phyloP scores from a whole-genome alignment of 306 rosid species.

The peach (Prunus persica) region Prunus_persica_NCBIv2 NC_034015.1:2235001-2235500 shows the following conservation, averaged over 20 bases:
- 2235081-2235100: too few species aligned
- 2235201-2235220: conserved; percentile 95
- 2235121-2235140: conserved; percentile 97
- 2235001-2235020: not conserved
- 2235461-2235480: conserved; percentile 52
- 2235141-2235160: conserved; percentile 79
- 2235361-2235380: not conserved
- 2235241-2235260: conserved; percentile 97
- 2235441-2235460: not conserved
- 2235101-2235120: conserved; percentile 55
- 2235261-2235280: conserved; percentile 96
- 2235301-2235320: conserved; percentile 98
- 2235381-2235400: not conserved
- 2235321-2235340: conserved; percentile 90
- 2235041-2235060: not conserved
- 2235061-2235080: conserved; percentile 50
- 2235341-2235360: conserved; percentile 93
- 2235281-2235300: conserved; percentile 97
- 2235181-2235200: conserved; percentile 95
- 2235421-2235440: not conserved
- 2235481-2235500: conserved; percentile 86
- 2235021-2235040: not conserved
- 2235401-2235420: too few species aligned
- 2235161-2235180: conserved; percentile 55
- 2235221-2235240: conserved; percentile 83